phyloP scores from a whole-genome alignment of 768 basidiomycete species.

The Amyloporia xantha region DNA sequence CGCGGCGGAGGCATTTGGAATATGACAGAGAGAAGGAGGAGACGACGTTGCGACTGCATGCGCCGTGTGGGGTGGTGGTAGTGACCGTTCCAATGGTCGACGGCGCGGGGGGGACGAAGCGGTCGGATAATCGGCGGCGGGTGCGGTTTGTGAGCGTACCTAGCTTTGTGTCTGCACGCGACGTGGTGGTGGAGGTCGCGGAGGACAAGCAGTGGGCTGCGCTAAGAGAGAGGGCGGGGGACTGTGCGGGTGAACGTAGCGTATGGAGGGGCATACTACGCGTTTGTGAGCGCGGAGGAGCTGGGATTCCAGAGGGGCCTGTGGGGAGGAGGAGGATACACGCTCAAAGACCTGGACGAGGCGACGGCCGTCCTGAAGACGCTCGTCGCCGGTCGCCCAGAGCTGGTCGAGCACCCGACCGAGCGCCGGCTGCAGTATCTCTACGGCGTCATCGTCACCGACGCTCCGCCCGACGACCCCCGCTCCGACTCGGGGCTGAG shows the following conservation, averaged over 20 bases:
- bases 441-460: constrained; percentile 33
- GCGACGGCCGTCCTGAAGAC: constrained; percentile 26
- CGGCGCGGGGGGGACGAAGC: constrained; percentile 7
- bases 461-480: constrained; percentile 11
- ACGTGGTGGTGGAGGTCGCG: constrained; percentile 26
- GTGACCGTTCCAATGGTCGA: constrained; percentile 25
- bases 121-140: constrained; percentile 23
- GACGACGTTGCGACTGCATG: constrained; percentile 27
- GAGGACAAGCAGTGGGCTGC: constrained; percentile 21
- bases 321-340: constrained; percentile 7
- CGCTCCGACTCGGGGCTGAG: constrained; percentile 13
- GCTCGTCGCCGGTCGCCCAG: constrained; percentile 15
- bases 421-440: constrained; percentile 29
- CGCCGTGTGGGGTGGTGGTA: constrained; percentile 32
- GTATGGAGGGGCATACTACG: constrained; percentile 37
- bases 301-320: constrained; percentile 29
- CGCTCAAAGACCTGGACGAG: constrained; percentile 22
- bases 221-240: constrained; percentile 10
- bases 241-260: constrained; percentile 27
- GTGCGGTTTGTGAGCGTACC: constrained; percentile 32
- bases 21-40: constrained; percentile 15
- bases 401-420: constrained; percentile 25
- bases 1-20: constrained; percentile 22
- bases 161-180: constrained; percentile 26
- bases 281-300: constrained; percentile 27